Evolutionary conservation across 495 filamentous ascomycete species (phyloP), one percentile per base, ranked within the genome.

Genomic region (Penicillium arizonense): DNA sequence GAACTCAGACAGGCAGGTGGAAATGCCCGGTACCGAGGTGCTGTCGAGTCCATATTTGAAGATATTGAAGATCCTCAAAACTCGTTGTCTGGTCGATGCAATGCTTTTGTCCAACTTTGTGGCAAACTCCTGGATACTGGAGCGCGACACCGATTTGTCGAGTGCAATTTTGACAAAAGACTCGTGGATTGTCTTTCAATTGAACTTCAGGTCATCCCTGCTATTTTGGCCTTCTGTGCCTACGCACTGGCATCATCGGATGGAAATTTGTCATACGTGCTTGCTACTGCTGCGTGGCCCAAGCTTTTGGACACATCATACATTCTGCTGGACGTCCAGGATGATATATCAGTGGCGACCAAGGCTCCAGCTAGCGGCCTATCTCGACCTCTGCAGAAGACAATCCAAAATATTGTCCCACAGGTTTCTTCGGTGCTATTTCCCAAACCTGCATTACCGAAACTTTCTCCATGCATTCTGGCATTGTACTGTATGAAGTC

Each of bases 1-100:
- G 94, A 98, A 65, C 77, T 98, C 38, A 81, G 91, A 55, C 87
- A 90, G 56, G 85, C 90, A 35, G 94, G 94, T 7, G 85, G 86
- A 20, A 95, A 92, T 65, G 86, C 84, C 43, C 86, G 91, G 16
- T 91, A 95, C 50, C 71, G 86, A 6, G 84, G 90, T 57, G 87
- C 91, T 43, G 78, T 95, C 45, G 89, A 93, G 59, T 85, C 89
- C 44, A 76, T 96, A 9, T 77, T 96, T 52, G 90, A 95, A 50
- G 88, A 95, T 52, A 87, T 98, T 55, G 85, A 88, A 44, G 74
- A 79, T 35, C 71, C 78, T 5, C 50, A 68, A n/a, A 69, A 68
- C 20, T 79, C 81, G 33, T 57, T 56, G 9, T 77, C 80, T 4
- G 63, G 71, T 20, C 72, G 72, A 52, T 78, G 83, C 32, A 77